phyloP scores from a whole-genome alignment of 176 grass and related monocot genomes.

The Cocos nucifera region DNA sequence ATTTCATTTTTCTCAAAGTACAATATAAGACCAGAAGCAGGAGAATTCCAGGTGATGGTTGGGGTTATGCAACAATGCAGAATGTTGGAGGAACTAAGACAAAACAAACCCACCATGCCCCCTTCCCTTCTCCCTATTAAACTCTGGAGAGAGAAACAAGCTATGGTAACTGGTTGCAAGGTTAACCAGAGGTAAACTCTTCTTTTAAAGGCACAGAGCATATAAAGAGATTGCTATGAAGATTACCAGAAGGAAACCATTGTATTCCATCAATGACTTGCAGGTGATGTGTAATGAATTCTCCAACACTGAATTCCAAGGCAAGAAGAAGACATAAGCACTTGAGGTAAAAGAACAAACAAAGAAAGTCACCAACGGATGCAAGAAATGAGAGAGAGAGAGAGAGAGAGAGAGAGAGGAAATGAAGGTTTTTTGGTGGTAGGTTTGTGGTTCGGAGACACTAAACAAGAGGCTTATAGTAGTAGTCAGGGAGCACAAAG shows the following conservation, averaged over 20 bases:
- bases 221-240: no score
- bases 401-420: background rate
- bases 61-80: constrained; percentile 1
- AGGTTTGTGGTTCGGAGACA: background rate
- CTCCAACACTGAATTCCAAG: constrained; percentile 1
- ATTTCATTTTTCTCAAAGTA: background rate
- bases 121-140: background rate
- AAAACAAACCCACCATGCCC: constrained; percentile 3
- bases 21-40: background rate
- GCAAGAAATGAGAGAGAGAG: background rate
- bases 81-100: constrained; percentile 2
- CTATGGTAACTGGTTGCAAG: background rate
- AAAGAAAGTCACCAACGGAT: background rate
- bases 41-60: background rate
- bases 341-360: background rate
- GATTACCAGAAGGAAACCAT: background rate
- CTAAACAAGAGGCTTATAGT: constrained; percentile 3
- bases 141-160: background rate
- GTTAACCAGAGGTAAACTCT: background rate
- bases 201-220: background rate
- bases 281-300: background rate
- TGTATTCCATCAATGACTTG: background rate
- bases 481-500: constrained; percentile 5
- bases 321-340: background rate
- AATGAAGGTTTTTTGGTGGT: background rate